Conservation (phyloP, 768 basidiomycete species). For the Artomyces pyxidatus region DNA sequence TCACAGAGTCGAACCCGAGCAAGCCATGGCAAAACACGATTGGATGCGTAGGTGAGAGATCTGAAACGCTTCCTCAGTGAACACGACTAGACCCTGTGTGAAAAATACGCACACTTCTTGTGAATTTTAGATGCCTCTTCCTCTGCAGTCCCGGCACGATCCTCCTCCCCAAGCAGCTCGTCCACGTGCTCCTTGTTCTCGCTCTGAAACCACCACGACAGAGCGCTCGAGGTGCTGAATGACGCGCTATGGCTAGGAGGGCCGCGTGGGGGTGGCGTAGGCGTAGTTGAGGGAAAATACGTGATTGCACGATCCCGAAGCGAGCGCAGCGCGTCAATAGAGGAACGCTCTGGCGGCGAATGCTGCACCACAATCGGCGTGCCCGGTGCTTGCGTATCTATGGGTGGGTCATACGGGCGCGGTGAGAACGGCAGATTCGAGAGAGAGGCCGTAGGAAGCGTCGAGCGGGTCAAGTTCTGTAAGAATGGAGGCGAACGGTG, state of each 20-base stretch:
- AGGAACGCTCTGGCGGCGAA: constrained; percentile 38
- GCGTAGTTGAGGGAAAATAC: constrained; percentile 15
- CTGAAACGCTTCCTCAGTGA: constrained; percentile 27
- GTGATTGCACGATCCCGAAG: constrained; percentile 24
- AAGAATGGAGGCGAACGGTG: constrained; percentile 43
- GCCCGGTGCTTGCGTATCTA: constrained; percentile 23
- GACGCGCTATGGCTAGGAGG: neutral
- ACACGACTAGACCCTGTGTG: neutral
- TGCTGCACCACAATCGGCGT: constrained; percentile 27
- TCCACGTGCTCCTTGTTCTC: constrained; percentile 40
- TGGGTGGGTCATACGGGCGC: constrained; percentile 15
- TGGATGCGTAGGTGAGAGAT: constrained; percentile 73
- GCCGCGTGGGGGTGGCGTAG: constrained; percentile 15
- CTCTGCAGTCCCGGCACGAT: constrained; percentile 40
- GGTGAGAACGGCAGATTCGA: constrained; percentile 26
- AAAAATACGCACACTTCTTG: constrained; percentile 50
- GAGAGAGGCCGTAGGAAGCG: constrained; percentile 56
- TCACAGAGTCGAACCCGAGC: constrained; percentile 82
- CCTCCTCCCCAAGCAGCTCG: constrained; percentile 41
- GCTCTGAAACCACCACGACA: constrained; percentile 41
- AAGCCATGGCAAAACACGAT: constrained; percentile 95
- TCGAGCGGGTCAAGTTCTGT: constrained; percentile 47
- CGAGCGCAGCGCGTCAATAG: constrained; percentile 51
- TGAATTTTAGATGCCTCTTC: constrained; percentile 37
- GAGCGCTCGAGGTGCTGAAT: constrained; percentile 17